Conservation (phyloP, 176 grass and related monocot genomes). For the Chrysopogon serrulatus region DNA sequence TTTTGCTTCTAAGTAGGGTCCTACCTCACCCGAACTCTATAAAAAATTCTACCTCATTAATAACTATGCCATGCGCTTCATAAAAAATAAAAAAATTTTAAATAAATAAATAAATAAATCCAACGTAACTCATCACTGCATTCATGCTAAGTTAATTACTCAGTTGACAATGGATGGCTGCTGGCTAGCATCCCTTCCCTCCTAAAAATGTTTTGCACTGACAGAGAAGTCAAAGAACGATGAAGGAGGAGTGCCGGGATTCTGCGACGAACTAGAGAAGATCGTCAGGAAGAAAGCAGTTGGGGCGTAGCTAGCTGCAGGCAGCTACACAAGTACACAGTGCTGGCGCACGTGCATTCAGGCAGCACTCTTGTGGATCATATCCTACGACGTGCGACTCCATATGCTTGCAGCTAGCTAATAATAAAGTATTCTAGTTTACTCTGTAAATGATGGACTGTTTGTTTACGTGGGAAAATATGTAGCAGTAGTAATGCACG, state of each 20-base stretch:
- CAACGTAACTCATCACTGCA: not conserved
- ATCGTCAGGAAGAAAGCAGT: slow-evolving; percentile 23
- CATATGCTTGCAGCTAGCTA: not conserved
- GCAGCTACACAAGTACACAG: not conserved
- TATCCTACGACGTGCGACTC: not conserved
- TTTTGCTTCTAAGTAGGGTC: no score
- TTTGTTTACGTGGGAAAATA: no score
- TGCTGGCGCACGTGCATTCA: not conserved
- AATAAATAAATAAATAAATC: not conserved
- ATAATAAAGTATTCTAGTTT: not conserved
- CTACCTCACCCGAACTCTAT: no score
- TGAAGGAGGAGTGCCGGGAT: slow-evolving; percentile 8
- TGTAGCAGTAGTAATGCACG: no score
- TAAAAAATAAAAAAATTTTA: no score
- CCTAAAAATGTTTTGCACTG: not conserved
- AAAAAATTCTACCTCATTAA: no score
- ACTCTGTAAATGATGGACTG: not conserved
- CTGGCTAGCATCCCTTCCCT: not conserved
- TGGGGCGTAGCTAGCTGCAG: not conserved
- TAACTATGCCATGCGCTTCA: no score
- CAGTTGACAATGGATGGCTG: not conserved
- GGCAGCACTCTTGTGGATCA: not conserved
- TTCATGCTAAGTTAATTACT: not conserved
- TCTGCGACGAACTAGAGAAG: slow-evolving; percentile 32
- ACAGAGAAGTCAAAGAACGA: slow-evolving; percentile 35